phyloP scores from a whole-genome alignment of 2,329 filamentous ascomycete genomes.

The Hymenoscyphus salicellus region DNA sequence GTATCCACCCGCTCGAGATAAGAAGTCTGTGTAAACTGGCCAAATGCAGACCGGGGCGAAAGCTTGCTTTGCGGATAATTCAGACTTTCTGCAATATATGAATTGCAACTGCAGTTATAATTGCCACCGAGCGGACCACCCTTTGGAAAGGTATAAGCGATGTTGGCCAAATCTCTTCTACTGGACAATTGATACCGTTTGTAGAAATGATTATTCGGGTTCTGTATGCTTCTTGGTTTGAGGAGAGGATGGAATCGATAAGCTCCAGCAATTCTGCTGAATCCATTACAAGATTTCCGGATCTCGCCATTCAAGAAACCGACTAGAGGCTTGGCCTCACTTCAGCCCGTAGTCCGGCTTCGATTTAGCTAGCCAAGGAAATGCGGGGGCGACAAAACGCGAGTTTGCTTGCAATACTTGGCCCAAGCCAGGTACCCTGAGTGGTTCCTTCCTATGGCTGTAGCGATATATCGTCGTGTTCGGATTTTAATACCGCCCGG shows the following conservation, averaged over 20 bases:
- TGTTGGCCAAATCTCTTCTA: constrained; percentile 24
- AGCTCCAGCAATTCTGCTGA: background rate
- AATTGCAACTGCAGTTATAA: constrained; percentile 11
- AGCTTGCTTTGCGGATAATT: constrained; percentile 9
- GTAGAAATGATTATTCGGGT: constrained; percentile 14
- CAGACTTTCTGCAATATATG: constrained; percentile 13
- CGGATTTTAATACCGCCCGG: too few species aligned
- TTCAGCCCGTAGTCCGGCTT: background rate
- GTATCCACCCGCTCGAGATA: background rate
- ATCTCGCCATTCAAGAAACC: background rate
- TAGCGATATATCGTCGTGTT: too few species aligned
- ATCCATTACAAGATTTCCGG: constrained; percentile 1
- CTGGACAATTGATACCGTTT: constrained; percentile 31
- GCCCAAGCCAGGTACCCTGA: too few species aligned
- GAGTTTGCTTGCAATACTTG: background rate
- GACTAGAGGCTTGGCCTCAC: background rate
- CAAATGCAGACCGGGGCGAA: background rate
- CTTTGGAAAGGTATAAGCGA: constrained; percentile 27
- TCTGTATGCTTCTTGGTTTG: background rate
- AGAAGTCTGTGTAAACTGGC: background rate
- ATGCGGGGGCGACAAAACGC: background rate
- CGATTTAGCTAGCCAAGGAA: background rate
- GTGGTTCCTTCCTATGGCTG: too few species aligned
- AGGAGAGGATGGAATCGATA: background rate
- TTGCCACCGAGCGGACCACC: constrained; percentile 27